Evolutionary conservation across 371 early-diverging fungal genomes (phyloP).

Genomic region (Mortierella sp.): DNA sequence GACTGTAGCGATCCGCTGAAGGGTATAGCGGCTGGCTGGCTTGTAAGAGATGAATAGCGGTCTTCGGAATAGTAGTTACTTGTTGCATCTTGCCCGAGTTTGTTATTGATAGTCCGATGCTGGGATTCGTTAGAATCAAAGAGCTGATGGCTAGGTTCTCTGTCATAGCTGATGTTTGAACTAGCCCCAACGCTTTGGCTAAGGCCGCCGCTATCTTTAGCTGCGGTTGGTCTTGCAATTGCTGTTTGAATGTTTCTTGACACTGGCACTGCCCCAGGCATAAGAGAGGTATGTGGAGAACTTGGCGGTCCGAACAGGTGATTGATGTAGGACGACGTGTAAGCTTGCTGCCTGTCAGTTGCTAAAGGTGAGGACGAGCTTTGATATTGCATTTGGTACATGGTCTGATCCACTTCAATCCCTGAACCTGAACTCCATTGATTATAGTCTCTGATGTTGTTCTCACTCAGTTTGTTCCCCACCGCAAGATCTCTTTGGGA

Average conservation of each 20-base stretch:
- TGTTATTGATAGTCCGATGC: background rate
- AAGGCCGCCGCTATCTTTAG: background rate
- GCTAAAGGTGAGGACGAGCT: background rate
- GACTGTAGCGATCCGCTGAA: too few relatives aligned
- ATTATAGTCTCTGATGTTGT: background rate
- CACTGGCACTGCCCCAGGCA: background rate
- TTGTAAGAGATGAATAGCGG: background rate
- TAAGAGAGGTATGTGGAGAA: background rate
- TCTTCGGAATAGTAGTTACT: background rate
- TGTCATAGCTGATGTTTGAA: background rate
- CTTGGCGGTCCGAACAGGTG: constrained; percentile 11
- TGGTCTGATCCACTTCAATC: background rate
- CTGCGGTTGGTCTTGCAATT: background rate
- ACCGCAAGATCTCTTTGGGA: background rate
- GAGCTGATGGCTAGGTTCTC: background rate
- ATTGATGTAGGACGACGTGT: constrained; percentile 9
- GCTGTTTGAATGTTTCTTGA: background rate
- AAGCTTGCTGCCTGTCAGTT: background rate
- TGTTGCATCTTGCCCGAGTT: background rate
- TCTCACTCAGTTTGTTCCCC: background rate
- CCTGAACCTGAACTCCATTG: constrained; percentile 5
- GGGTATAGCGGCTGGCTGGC: too few relatives aligned
- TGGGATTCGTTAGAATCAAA: background rate
- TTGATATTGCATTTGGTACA: background rate
- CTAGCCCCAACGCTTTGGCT: background rate